These are phyloP conservation scores for Hydnomerulius pinastri DNA, from an alignment of 768 basidiomycete genomes.

Conservation along the genomic window DNA sequence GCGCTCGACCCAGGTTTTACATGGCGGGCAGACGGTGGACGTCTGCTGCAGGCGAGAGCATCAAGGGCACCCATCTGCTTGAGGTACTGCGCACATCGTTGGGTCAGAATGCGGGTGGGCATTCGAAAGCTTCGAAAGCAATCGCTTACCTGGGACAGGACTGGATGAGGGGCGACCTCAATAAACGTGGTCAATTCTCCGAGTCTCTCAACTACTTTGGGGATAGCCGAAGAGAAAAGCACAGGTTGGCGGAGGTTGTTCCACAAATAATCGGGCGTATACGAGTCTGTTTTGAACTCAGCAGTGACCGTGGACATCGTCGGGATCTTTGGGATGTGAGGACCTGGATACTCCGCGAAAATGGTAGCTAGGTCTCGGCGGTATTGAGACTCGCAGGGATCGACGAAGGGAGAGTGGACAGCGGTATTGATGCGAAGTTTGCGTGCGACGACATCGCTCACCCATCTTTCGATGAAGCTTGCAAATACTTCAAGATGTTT, in stretches of 20 bases:
- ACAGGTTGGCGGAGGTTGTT: constrained; percentile 39
- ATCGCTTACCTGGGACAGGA: constrained; percentile 16
- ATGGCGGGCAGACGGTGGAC: not conserved
- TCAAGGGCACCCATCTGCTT: constrained; percentile 17
- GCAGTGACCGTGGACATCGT: constrained; percentile 43
- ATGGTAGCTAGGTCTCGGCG: constrained; percentile 27
- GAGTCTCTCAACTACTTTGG: constrained; percentile 12
- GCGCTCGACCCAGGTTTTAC: not conserved
- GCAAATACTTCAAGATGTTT: constrained; percentile 6
- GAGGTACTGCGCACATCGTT: constrained; percentile 28
- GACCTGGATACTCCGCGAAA: constrained; percentile 31
- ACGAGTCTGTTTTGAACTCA: constrained; percentile 12
- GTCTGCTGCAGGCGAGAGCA: constrained; percentile 22
- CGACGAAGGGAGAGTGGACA: constrained; percentile 42
- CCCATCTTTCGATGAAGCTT: not conserved
- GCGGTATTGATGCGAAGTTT: constrained; percentile 39
- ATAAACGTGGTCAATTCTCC: constrained; percentile 28
- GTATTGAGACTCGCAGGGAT: constrained; percentile 35
- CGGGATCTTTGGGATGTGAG: constrained; percentile 25
- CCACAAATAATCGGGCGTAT: constrained; percentile 45
- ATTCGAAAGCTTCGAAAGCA: not conserved
- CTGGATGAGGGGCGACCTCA: constrained; percentile 44
- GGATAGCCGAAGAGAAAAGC: constrained; percentile 36
- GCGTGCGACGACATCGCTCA: constrained; percentile 35
- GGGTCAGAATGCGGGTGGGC: too few relatives aligned